Evolutionary conservation across 176 grass and related monocot genomes (phyloP).

Genomic region (Eragrostis nindensis): DNA sequence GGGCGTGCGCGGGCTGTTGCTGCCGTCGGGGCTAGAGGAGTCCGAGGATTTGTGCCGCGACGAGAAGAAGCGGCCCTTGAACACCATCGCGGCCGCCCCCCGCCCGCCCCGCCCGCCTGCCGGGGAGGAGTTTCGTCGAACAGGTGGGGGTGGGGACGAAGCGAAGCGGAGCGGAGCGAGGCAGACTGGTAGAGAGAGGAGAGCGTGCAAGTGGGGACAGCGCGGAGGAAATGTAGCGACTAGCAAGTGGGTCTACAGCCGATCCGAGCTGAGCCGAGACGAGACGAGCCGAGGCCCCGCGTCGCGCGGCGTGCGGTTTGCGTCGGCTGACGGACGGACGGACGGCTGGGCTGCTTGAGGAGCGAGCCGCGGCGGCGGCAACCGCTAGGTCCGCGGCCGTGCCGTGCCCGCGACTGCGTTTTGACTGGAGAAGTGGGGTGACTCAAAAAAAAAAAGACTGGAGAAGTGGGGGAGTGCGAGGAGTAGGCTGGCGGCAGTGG

Average conservation of each 20-base stretch:
- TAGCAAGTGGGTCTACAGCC: neutral
- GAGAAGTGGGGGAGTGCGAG: neutral
- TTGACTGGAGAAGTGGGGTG: slow-evolving; percentile 6
- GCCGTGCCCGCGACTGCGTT: slow-evolving; percentile 10
- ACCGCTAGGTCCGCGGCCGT: neutral
- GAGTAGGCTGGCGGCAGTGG: neutral
- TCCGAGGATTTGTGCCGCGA: slow-evolving; percentile 77
- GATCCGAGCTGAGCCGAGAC: neutral
- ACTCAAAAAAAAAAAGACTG: no score
- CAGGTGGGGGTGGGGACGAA: slow-evolving; percentile 1
- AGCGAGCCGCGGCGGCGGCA: neutral
- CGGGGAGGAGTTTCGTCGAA: slow-evolving; percentile 46
- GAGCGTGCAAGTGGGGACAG: slow-evolving; percentile 36
- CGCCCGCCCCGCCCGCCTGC: neutral
- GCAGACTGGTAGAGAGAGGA: neutral
- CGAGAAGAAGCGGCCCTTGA: slow-evolving; percentile 97
- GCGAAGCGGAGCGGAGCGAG: slow-evolving; percentile 15
- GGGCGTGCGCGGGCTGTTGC: slow-evolving; percentile 89
- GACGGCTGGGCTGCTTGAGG: slow-evolving; percentile 28
- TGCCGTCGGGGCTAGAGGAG: slow-evolving; percentile 82
- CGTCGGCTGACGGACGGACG: slow-evolving; percentile 16
- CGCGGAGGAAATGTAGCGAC: neutral
- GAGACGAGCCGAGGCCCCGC: neutral
- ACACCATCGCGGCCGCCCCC: slow-evolving; percentile 62
- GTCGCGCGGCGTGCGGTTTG: neutral